phyloP scores from a whole-genome alignment of 1,284 basidiomycete genomes.

The Xanthoconium separans region DNA sequence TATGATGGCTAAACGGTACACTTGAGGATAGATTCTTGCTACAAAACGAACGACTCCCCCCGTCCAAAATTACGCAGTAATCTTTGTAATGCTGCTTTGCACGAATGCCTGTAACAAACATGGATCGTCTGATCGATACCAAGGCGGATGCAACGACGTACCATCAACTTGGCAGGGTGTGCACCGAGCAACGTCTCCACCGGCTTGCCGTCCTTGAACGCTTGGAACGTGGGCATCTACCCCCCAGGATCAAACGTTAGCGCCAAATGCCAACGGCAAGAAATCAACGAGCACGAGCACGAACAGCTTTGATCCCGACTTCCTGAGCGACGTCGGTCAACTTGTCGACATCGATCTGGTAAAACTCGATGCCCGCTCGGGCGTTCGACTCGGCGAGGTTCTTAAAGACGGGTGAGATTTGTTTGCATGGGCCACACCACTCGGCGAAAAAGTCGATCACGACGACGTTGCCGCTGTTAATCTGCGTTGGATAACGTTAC shows the following conservation, averaged over 20 bases:
- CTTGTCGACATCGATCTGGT: conserved; percentile 67
- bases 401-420: conserved; percentile 68
- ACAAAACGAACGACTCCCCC: background rate
- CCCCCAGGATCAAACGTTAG: background rate
- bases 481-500: conserved; percentile 1
- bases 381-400: conserved; percentile 38
- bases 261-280: background rate
- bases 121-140: background rate
- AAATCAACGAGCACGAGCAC: conserved; percentile 8
- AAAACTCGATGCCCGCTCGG: conserved; percentile 51
- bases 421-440: conserved; percentile 64
- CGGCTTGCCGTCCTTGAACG: conserved; percentile 60
- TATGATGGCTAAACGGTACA: too few relatives aligned
- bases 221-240: conserved; percentile 75
- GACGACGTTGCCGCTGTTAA: conserved; percentile 37
- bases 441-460: conserved; percentile 63
- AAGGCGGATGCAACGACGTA: conserved; percentile 3
- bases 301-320: conserved; percentile 53
- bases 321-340: conserved; percentile 41
- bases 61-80: background rate
- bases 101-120: background rate
- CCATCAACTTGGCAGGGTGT: conserved; percentile 19
- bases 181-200: conserved; percentile 65
- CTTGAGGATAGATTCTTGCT: background rate
- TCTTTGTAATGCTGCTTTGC: too few relatives aligned